Conservation (phyloP, 371 early-diverging fungal species). For the Saksenaea oblongispora region DNA sequence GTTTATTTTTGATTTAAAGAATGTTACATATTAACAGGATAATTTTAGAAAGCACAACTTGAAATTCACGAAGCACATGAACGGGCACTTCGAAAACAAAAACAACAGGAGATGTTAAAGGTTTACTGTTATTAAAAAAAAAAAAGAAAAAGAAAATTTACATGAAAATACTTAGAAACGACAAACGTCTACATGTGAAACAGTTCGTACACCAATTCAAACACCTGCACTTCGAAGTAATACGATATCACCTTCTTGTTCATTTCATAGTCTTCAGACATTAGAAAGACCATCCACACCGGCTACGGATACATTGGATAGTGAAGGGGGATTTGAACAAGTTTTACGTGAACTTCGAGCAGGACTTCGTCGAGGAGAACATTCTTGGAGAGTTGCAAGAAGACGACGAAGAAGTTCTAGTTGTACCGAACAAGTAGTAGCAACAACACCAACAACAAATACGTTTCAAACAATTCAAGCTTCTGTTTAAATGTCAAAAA, state of each 20-base stretch:
- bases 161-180: too few species aligned
- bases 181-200: neutral
- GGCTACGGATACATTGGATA: neutral
- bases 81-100: constrained; percentile 23
- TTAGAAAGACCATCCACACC: neutral
- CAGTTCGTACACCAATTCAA: neutral
- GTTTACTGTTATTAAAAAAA: neutral
- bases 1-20: neutral
- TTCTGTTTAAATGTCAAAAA: neutral
- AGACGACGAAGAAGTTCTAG: neutral
- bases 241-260: neutral
- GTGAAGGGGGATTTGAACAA: constrained; percentile 37
- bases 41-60: constrained; percentile 22
- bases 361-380: constrained; percentile 30
- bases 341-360: constrained; percentile 39
- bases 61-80: constrained; percentile 27
- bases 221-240: neutral
- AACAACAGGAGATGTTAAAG: constrained; percentile 16
- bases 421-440: neutral
- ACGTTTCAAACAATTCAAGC: neutral
- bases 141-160: neutral
- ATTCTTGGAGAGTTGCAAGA: constrained; percentile 27
- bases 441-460: too few species aligned
- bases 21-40: neutral
- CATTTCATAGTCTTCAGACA: neutral